Percentiles rank a stretch among this genome's conserved stretches.
Conservation (phyloP, 805 yeast genomes). For the Wickerhamiella slavikovae region DNA sequence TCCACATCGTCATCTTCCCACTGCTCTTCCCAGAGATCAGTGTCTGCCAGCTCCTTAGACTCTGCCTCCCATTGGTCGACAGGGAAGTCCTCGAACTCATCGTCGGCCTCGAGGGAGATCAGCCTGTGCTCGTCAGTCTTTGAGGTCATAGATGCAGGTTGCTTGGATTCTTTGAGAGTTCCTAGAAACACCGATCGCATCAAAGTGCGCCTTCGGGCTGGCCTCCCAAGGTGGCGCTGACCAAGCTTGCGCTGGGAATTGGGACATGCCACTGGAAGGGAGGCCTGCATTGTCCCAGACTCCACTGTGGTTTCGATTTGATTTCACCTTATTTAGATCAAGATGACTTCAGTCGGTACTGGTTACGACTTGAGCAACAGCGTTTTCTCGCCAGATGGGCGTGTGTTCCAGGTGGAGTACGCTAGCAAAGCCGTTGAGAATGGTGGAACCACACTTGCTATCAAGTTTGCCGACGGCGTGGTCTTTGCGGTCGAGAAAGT, state of each 20-base stretch:
- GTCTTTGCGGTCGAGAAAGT: constrained; percentile 96
- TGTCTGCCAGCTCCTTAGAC: constrained; percentile 23
- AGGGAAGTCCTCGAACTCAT: constrained; percentile 93
- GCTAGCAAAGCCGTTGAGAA: constrained; percentile 96
- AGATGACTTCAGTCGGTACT: constrained; percentile 83
- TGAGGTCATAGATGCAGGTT: not conserved
- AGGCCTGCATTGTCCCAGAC: too few species aligned
- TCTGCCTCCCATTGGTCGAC: constrained; percentile 22
- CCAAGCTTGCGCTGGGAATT: too few species aligned
- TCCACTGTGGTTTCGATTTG: too few species aligned
- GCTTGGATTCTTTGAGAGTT: not conserved
- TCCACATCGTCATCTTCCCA: constrained; percentile 81
- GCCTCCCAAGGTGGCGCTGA: too few species aligned
- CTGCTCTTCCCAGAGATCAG: constrained; percentile 81
- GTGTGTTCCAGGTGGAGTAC: constrained; percentile 82
- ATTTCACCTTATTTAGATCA: not conserved
- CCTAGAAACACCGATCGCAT: too few species aligned
- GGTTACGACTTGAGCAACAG: constrained; percentile 97
- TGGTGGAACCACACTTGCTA: constrained; percentile 88
- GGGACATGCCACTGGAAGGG: too few species aligned
- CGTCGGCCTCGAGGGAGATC: constrained; percentile 81
- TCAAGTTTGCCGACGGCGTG: constrained; percentile 79
- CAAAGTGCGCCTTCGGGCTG: too few species aligned
- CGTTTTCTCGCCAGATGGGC: constrained; percentile 60
- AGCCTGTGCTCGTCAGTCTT: constrained; percentile 13